phyloP scores from a whole-genome alignment of 2,329 filamentous ascomycete species.

The Botrytis cinerea region DNA sequence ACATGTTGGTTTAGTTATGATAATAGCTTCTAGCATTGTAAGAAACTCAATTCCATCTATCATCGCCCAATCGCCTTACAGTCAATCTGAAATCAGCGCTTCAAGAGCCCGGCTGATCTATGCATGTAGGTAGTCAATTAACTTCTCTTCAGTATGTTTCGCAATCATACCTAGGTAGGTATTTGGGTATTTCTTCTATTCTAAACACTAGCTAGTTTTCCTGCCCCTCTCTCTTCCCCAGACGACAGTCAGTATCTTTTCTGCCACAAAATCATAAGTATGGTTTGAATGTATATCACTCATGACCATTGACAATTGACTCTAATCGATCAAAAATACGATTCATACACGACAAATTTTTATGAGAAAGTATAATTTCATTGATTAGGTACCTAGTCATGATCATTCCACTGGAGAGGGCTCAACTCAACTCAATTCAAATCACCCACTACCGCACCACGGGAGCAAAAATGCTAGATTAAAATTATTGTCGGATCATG shows the following conservation, averaged over 20 bases:
- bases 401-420: neutral
- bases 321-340: neutral
- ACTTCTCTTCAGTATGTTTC: neutral
- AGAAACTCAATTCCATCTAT: neutral
- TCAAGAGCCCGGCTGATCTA: neutral
- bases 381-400: neutral
- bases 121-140: neutral
- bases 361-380: neutral
- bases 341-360: neutral
- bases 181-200: neutral
- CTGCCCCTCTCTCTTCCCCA: neutral
- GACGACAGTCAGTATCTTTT: neutral
- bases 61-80: too few relatives aligned
- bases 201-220: neutral
- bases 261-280: neutral
- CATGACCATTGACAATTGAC: neutral
- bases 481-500: neutral
- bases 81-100: neutral
- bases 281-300: neutral
- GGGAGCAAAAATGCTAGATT: neutral
- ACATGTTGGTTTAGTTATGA: neutral
- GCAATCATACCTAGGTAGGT: neutral
- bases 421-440: neutral
- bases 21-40: too few relatives aligned
- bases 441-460: neutral